phyloP scores from a whole-genome alignment of 2,329 filamentous ascomycete species.

The Cercospora canescens region DNA sequence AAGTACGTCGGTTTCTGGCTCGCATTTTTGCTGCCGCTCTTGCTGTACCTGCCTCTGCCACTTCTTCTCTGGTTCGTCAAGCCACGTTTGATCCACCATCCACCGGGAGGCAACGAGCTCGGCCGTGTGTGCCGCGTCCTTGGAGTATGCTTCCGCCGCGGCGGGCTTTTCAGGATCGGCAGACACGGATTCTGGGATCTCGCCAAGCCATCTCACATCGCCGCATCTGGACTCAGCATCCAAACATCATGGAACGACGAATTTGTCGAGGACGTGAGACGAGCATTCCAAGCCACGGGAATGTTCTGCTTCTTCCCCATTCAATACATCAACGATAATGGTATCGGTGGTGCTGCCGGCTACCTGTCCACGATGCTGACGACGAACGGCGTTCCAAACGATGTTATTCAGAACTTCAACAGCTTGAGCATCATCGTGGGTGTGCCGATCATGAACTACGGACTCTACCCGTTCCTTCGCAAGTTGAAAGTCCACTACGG shows the following conservation, averaged over 20 bases:
- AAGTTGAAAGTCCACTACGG: constrained; percentile 41
- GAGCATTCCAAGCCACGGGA: constrained; percentile 50
- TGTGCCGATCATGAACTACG: constrained; percentile 45
- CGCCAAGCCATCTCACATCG: constrained; percentile 31
- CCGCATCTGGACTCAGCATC: constrained; percentile 24
- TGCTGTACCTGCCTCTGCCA: constrained; percentile 58
- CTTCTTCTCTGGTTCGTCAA: constrained; percentile 27
- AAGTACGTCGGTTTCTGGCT: constrained; percentile 65
- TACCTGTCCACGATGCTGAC: constrained; percentile 31
- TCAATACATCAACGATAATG: constrained; percentile 41
- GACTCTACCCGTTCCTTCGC: constrained; percentile 47
- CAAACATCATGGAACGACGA: constrained; percentile 60
- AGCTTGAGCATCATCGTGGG: constrained; percentile 46
- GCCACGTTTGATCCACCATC: constrained; percentile 32
- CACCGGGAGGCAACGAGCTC: constrained; percentile 28
- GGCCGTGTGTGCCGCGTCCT: constrained; percentile 28
- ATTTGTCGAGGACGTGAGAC: constrained; percentile 71
- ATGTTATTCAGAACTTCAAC: constrained; percentile 50
- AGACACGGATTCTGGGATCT: constrained; percentile 30
- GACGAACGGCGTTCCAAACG: constrained; percentile 44
- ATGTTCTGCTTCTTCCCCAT: constrained; percentile 59
- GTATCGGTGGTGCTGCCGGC: constrained; percentile 27
- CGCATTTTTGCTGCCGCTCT: constrained; percentile 61
- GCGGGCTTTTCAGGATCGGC: constrained; percentile 19
- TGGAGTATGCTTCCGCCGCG: constrained; percentile 20